Percentiles rank a stretch among this genome's conserved stretches.
Evolutionary conservation across 2,329 filamentous ascomycete genomes (phyloP).

Genomic region (Aspergillus jensenii): DNA sequence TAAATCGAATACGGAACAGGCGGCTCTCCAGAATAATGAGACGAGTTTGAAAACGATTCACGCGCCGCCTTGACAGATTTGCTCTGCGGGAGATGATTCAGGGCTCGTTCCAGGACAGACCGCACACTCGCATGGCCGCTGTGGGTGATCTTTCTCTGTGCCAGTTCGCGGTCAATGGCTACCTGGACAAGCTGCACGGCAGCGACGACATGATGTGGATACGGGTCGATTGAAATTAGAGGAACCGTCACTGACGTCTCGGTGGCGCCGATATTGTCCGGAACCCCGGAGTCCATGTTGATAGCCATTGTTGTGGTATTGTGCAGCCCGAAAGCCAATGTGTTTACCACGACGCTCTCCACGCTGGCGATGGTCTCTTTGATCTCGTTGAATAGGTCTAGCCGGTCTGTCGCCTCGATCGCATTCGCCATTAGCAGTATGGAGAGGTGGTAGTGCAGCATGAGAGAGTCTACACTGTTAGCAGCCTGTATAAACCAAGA

Average conservation of each 20-base stretch:
- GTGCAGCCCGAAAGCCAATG: slow-evolving; percentile 28
- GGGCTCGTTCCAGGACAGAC: slow-evolving; percentile 22
- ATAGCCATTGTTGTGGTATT: slow-evolving; percentile 20
- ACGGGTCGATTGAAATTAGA: slow-evolving; percentile 31
- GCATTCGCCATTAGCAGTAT: slow-evolving; percentile 30
- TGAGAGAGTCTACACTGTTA: slow-evolving; percentile 21
- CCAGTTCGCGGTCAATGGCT: slow-evolving; percentile 25
- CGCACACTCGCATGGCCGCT: slow-evolving; percentile 24
- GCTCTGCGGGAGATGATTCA: slow-evolving; percentile 29
- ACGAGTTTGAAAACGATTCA: not conserved
- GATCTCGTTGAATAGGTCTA: slow-evolving; percentile 25
- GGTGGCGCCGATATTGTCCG: not conserved
- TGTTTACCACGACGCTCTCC: slow-evolving; percentile 27
- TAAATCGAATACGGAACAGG: slow-evolving; percentile 14
- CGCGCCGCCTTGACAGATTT: slow-evolving; percentile 27
- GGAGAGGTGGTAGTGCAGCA: slow-evolving; percentile 30
- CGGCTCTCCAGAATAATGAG: not conserved
- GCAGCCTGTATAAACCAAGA: not conserved
- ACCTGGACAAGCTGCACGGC: slow-evolving; percentile 29
- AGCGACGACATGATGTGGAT: slow-evolving; percentile 32
- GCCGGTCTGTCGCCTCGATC: slow-evolving; percentile 25
- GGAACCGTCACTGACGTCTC: slow-evolving; percentile 13
- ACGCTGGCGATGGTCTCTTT: slow-evolving; percentile 22
- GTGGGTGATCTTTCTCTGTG: slow-evolving; percentile 23
- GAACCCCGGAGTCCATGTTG: slow-evolving; percentile 1